Conservation (phyloP, 2,329 filamentous ascomycete species). For the Cytospora chrysosperma region DNA sequence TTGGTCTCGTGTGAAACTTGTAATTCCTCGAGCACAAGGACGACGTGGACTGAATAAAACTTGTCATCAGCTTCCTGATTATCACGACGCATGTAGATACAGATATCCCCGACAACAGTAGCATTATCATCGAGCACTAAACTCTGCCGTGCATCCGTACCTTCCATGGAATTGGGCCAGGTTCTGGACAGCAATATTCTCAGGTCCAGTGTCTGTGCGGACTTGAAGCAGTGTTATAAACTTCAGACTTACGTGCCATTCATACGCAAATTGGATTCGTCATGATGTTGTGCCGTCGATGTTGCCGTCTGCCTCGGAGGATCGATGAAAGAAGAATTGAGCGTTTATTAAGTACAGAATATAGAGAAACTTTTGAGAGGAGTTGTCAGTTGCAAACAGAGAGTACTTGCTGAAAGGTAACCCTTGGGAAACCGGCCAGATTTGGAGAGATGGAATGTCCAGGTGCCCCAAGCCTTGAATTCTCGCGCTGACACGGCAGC, state of each 20-base stretch:
- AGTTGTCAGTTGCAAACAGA: neutral
- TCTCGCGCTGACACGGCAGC: neutral
- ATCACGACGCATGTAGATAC: neutral
- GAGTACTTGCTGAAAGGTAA: no score
- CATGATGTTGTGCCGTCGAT: neutral
- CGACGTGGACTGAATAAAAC: neutral
- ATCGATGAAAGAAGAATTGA: neutral
- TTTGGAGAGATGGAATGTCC: no score
- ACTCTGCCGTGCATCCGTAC: neutral
- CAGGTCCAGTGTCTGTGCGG: neutral
- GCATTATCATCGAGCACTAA: no score
- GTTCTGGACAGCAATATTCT: neutral
- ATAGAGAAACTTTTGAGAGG: neutral
- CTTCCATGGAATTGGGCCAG: neutral
- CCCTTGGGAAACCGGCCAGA: no score
- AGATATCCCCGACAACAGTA: no score
- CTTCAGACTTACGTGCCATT: slow-evolving; percentile 8
- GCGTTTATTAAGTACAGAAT: neutral
- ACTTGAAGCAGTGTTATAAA: neutral
- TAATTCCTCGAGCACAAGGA: neutral
- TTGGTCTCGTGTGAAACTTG: neutral
- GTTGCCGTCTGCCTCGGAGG: neutral
- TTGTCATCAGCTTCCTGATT: neutral
- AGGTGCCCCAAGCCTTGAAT: no score
- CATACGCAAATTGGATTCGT: slow-evolving; percentile 1